Base-by-base conservation (phyloP, 148 eudicot species). In the Spergularia marina region DNA sequence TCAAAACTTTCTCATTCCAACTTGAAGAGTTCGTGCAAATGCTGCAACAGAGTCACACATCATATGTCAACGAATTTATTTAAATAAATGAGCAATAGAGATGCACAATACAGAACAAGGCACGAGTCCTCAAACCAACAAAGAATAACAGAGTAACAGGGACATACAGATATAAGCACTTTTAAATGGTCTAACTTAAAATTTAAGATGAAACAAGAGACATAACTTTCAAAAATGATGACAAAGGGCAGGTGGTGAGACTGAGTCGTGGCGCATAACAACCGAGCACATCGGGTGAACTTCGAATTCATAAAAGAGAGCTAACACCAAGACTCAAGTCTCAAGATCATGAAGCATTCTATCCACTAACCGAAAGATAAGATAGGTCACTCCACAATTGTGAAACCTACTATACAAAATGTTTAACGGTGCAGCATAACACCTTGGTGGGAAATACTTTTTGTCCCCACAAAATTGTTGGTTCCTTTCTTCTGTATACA, bases 11-110 rank as follows among this genome's bases (percentile, higher is more conserved):
- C 79, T 89, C 92, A 47, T 78, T 80, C 97, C 97, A 95, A 82
- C 87, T 87, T 68, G 89, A 83, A 85, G 92, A 89, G 85, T 95
- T 95, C 68, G 98, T 88, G 78, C 91, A 87, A 70, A 82, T 74
- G 88, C 97, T 90, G 82, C 66, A 85, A 40, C 60, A 47, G 14
- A 52, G 67, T 39, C 66, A 40, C 56, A 53, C 3, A 30, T 52
- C 52, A 20, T 76, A 59, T 40, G 64, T 61, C 55, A 39, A 54
- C n/a, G 72, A 47, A 41, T 21, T 61, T 41, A 23, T 62, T 36
- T 17, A 60, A 13, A 41, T 2, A 73, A 11, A 44, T 40, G 60
- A 44, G 5, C 20, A 40, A n/a, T 16, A 51, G 12, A 61, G 47
- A 8, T 15, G 54, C 15, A 51, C 3, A 41, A 36, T 23, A 68